A percentile compares a stretch with the other conserved stretches of the same genome.
Conservation (phyloP, 139 green algal species). For the Desmodesmus armatus region DNA sequence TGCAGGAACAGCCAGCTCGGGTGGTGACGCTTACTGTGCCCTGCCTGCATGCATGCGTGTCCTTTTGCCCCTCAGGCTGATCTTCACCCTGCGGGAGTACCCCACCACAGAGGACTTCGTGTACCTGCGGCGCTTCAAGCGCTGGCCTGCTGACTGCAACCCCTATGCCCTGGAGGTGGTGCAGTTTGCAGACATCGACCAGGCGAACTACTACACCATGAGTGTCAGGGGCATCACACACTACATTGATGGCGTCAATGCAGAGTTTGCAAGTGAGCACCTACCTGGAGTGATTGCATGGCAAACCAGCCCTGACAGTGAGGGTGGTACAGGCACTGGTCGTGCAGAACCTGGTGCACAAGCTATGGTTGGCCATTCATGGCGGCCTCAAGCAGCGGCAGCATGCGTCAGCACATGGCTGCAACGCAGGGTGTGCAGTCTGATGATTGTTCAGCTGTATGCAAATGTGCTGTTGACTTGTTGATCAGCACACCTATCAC, state of each 20-base stretch:
- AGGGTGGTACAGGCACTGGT: too few species aligned
- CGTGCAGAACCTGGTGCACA: too few species aligned
- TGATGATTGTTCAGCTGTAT: too few species aligned
- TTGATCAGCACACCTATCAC: too few species aligned
- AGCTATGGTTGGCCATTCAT: too few species aligned
- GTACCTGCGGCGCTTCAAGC: conserved; percentile 71
- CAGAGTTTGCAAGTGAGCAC: conserved; percentile 81
- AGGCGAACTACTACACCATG: conserved; percentile 85
- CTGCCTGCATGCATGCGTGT: not conserved
- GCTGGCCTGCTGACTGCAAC: conserved; percentile 74
- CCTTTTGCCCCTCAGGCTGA: conserved; percentile 52
- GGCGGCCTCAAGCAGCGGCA: too few species aligned
- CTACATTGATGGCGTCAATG: conserved; percentile 67
- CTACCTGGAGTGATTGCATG: too few species aligned
- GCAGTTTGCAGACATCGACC: conserved; percentile 51
- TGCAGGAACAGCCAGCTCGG: not conserved
- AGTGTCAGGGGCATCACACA: conserved; percentile 80
- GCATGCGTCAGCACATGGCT: not conserved
- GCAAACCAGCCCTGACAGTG: too few species aligned
- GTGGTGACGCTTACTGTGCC: not conserved
- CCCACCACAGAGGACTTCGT: conserved; percentile 82
- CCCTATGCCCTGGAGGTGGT: conserved; percentile 84
- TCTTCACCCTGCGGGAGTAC: conserved; percentile 71
- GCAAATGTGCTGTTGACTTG: too few species aligned
- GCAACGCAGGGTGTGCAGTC: not conserved